These are phyloP conservation scores for Daldinia bambusicola DNA, from an alignment of 495 filamentous ascomycete species.

Conservation along the genomic window DNA sequence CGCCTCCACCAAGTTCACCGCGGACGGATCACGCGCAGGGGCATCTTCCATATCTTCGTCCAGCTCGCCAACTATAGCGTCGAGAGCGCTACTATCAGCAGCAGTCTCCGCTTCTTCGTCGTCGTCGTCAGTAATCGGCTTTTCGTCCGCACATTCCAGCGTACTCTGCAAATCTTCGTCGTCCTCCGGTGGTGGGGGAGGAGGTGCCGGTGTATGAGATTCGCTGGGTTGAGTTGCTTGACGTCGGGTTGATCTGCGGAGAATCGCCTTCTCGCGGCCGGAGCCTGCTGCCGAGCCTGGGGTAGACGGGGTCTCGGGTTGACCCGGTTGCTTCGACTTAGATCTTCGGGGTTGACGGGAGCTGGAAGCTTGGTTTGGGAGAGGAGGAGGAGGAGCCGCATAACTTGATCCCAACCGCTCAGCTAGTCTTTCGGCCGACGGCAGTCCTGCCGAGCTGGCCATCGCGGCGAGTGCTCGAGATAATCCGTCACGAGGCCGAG, in stretches of 20 bases:
- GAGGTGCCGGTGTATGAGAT: conserved; percentile 57
- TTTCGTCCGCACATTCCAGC: conserved; percentile 94
- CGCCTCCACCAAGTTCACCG: conserved; percentile 92
- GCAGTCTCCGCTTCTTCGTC: conserved; percentile 70
- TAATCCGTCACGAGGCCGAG: conserved; percentile 73
- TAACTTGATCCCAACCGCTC: conserved; percentile 51
- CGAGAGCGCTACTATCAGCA: conserved; percentile 74
- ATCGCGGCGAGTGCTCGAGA: conserved; percentile 77
- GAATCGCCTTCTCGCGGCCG: conserved; percentile 60
- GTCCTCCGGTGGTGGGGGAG: conserved; percentile 62
- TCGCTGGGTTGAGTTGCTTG: conserved; percentile 58
- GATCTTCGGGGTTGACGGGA: conserved; percentile 57
- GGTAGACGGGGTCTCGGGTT: conserved; percentile 50
- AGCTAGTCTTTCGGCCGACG: conserved; percentile 57
- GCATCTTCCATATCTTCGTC: conserved; percentile 87
- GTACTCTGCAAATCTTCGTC: conserved; percentile 69
- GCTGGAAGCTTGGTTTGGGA: conserved; percentile 51
- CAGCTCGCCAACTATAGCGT: conserved; percentile 89
- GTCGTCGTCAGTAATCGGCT: conserved; percentile 80
- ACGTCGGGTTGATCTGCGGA: conserved; percentile 66
- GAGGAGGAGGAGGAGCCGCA: conserved; percentile 49
- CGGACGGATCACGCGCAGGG: conserved; percentile 76
- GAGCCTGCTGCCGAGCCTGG: conserved; percentile 48
- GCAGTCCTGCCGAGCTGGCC: conserved; percentile 76
- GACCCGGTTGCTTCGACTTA: conserved; percentile 58